Evolutionary conservation across 306 rosid species (phyloP), one percentile per base, ranked within the genome.

Genomic region (Cucurbita moschata): DNA sequence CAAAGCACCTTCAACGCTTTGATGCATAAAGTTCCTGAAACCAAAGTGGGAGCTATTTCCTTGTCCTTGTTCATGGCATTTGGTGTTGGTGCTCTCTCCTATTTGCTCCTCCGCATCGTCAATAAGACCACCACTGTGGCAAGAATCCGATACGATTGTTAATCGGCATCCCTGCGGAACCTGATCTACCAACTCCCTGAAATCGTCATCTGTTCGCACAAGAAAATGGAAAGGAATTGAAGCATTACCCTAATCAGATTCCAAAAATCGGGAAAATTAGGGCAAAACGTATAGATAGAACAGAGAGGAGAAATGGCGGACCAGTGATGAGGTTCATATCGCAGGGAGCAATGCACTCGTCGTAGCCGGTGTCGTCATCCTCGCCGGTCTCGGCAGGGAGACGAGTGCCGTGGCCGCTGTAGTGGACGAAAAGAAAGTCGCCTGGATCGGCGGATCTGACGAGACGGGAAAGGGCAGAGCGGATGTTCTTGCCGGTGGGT

Each of bases 381-480:
- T 92, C 89, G 12, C 97, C 99, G 8, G 96, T 91, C 90, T 95
- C 99, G 0, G 99, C 91, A 0, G 96, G 96, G 8, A 92, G 96
- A 64, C 96, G 96, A 0, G 96, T 87, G 44, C 96, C 96, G 43
- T 90, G 96, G n/a, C 98, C 96, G 7, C 92, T 89, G 71, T 88
- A 95, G 56, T 89, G 99, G 12, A 91, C 87, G 13, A 95, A 91
- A 38, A 95, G 80, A 6, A 83, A 18, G 3, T 95, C 99, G 0
- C 93, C 96, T 0, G 83, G 62, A 16, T 76, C 63, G 6, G 91
- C 86, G 5, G 92, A 87, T 77, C 87, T 75, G 62, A 95, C 42
- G 35, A 95, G 85, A 7, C 19, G 79, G 30, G 86, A 23, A 40
- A 94, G 52, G 39, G 87, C 91, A 3, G 76, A 42, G 4, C 97